Evolutionary conservation across 2,329 filamentous ascomycete genomes (phyloP), one percentile per base, ranked within the genome.

Genomic region (Apiospora rasikravindrae): DNA sequence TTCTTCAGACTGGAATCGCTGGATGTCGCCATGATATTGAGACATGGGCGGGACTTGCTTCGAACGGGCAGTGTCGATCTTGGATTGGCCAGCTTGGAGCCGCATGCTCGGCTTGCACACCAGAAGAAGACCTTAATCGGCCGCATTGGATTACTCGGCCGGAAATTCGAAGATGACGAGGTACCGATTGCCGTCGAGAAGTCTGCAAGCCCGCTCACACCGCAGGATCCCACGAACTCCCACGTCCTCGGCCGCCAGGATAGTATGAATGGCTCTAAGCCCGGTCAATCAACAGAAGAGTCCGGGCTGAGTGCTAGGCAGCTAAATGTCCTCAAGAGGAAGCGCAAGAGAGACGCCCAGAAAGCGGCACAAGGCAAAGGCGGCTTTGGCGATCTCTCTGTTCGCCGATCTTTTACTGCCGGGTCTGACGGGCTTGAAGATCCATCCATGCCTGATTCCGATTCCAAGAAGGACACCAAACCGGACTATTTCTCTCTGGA

Each of bases 401-500:
- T 91, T 13, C 88, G 93, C 68, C 87, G 90, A 53, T 88, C 85
- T 71, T 90, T 88, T 78, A 92, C 85, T 73, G 87, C 86, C 22
- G 86, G 88, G 10, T 90, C 90, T 1, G 91, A 93, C 26, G 89
- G 87, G 10, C 84, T 90, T 6, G 89, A 92, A 24, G 90, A 94
- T 24, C 87, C 88, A 0, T 85, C 90, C 0, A 82, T 84, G 76
- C 77, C 81, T 26, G 88, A 89, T 64, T 77, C 79, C 29, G 88
- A 90, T n/a, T 76, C 82, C 0, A 90, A 88, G 75, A 89, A 88
- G 75, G 91, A 91, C 75, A 90, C 89, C 66, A 90, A 91, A 77
- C 85, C 89, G 26, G 96, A 99, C 77, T 98, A 98, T 81, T 98
- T 99, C 83, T 97, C 91, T 42, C 87, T 98, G 22, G 96, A 98